Evolutionary conservation across 345 rosid species (phyloP).

Genomic region (Ceriops tagal): DNA sequence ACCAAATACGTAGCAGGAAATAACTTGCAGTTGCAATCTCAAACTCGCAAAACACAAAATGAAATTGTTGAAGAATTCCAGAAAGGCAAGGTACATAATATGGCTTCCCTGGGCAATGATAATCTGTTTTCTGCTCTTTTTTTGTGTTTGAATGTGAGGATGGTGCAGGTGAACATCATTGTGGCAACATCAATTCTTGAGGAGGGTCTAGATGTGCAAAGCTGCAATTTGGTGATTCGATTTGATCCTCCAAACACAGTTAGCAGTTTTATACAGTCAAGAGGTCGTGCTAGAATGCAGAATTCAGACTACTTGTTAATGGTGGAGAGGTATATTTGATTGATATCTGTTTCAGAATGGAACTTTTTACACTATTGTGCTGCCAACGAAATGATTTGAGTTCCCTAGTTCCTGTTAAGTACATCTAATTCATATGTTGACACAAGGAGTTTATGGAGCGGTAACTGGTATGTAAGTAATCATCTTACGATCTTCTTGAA

Average conservation of each 20-base stretch:
- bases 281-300: conserved; percentile 92
- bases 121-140: background rate
- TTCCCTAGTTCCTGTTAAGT: background rate
- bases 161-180: conserved; percentile 69
- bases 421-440: background rate
- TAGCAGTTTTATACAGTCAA: conserved; percentile 95
- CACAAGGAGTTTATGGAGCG: background rate
- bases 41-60: conserved; percentile 59
- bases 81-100: conserved; percentile 52
- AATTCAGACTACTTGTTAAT: conserved; percentile 77
- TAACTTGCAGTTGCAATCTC: conserved; percentile 48
- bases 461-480: too few relatives aligned
- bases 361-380: background rate
- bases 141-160: conserved; percentile 8
- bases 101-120: background rate
- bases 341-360: background rate
- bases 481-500: background rate
- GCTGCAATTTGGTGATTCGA: conserved; percentile 80
- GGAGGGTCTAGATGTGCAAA: conserved; percentile 91
- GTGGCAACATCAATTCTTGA: conserved; percentile 95
- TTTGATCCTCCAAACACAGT: conserved; percentile 78
- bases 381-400: background rate
- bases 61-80: conserved; percentile 83
- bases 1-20: conserved; percentile 71
- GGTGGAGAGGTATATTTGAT: conserved; percentile 48